Conservation (phyloP, 2,329 filamentous ascomycete species). For the Claviceps citrina region DNA sequence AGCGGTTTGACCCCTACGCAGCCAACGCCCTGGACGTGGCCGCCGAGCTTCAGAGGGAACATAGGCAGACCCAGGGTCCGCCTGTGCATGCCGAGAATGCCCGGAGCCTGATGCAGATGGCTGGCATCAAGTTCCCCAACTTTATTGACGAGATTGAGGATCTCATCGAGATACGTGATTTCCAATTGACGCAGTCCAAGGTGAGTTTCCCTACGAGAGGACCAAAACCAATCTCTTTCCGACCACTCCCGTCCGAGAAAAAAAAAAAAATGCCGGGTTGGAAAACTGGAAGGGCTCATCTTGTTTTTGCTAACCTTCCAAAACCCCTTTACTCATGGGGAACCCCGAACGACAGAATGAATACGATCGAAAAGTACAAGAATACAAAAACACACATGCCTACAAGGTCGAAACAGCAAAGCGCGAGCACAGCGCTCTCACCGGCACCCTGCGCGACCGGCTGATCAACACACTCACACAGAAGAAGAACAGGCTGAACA, state of each 20-base stretch:
- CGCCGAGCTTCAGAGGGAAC: slow-evolving; percentile 42
- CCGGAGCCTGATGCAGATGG: slow-evolving; percentile 51
- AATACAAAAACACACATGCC: slow-evolving; percentile 42
- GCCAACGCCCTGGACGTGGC: slow-evolving; percentile 59
- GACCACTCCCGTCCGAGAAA: too few relatives aligned
- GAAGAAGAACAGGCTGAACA: slow-evolving; percentile 48
- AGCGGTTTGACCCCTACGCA: slow-evolving; percentile 68
- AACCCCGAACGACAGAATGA: slow-evolving; percentile 32
- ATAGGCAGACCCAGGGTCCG: slow-evolving; percentile 30
- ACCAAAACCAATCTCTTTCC: too few relatives aligned
- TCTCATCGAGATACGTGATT: slow-evolving; percentile 73
- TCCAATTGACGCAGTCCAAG: slow-evolving; percentile 64
- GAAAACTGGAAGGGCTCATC: too few relatives aligned
- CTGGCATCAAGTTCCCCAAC: slow-evolving; percentile 69
- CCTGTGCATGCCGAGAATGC: slow-evolving; percentile 26
- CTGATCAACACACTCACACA: slow-evolving; percentile 49
- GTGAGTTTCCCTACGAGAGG: slow-evolving; percentile 37
- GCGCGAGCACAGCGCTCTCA: slow-evolving; percentile 44
- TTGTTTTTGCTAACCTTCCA: slow-evolving; percentile 2
- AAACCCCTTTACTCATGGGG: neutral
- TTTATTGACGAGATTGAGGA: slow-evolving; percentile 82
- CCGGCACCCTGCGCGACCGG: slow-evolving; percentile 48
- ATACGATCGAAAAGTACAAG: slow-evolving; percentile 44
- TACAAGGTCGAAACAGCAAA: slow-evolving; percentile 49
- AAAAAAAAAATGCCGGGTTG: too few relatives aligned